Conservation (phyloP, 1,139 yeast species). For the Hyphopichia pseudoburtonii region DNA sequence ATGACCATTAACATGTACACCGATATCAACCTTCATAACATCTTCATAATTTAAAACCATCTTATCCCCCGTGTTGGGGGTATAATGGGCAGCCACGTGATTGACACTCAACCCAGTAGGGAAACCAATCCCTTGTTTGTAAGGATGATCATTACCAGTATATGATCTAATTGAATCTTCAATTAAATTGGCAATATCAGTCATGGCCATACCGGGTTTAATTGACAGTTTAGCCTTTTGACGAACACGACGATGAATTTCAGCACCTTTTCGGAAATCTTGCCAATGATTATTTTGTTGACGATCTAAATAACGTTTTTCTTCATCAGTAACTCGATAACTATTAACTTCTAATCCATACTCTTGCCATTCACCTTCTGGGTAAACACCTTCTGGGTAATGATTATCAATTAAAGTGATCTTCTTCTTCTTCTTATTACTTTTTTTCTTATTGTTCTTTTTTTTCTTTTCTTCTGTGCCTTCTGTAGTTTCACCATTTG, state of each 20-base stretch:
- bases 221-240: slow-evolving; percentile 71
- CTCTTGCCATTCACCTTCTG: slow-evolving; percentile 86
- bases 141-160: slow-evolving; percentile 64
- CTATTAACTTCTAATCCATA: slow-evolving; percentile 71
- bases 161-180: slow-evolving; percentile 82
- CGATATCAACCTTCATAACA: slow-evolving; percentile 95
- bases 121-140: slow-evolving; percentile 87
- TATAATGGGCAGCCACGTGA: slow-evolving; percentile 96
- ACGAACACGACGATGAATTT: slow-evolving; percentile 89
- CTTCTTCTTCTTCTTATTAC: slow-evolving; percentile 44
- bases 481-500: slow-evolving; percentile 10
- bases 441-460: slow-evolving; percentile 43
- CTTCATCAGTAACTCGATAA: slow-evolving; percentile 82
- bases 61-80: slow-evolving; percentile 95
- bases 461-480: slow-evolving; percentile 24
- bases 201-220: slow-evolving; percentile 91
- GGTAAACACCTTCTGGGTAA: slow-evolving; percentile 74
- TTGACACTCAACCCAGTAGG: slow-evolving; percentile 95
- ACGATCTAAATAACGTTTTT: slow-evolving; percentile 74
- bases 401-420: slow-evolving; percentile 60
- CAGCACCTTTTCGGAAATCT: slow-evolving; percentile 94
- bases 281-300: slow-evolving; percentile 68
- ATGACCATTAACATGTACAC: slow-evolving; percentile 95
- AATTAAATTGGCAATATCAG: slow-evolving; percentile 83
- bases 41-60: slow-evolving; percentile 78